Evolutionary conservation across 768 basidiomycete genomes (phyloP), one percentile per base, ranked within the genome.

Genomic region (Flagelloscypha sp.): DNA sequence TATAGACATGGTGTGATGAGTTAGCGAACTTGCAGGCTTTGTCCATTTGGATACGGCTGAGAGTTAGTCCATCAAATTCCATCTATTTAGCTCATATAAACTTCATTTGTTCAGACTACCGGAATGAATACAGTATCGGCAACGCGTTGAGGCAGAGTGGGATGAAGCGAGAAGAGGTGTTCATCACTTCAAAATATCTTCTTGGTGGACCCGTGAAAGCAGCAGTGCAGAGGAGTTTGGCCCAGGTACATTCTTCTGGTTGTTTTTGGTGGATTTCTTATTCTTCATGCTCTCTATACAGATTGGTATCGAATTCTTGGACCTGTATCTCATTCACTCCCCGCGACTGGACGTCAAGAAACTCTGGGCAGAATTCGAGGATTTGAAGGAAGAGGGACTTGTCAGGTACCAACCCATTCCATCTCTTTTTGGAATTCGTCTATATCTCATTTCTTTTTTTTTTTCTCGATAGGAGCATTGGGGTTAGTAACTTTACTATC

Each of bases 1-100:
- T 52, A 56, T 82, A 8, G 78, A 80, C 53, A 74, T 76, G 4
- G 79, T 78, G 1, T 68, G 72, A 40, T 40, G 78, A n/a, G n/a
- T 76, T 30, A 33, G 58, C 46, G n/a, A n/a, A n/a, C n/a, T n/a
- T n/a, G n/a, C n/a, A n/a, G n/a, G n/a, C n/a, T n/a, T n/a, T n/a
- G n/a, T n/a, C n/a, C n/a, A n/a, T n/a, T n/a, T n/a, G n/a, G n/a
- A n/a, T n/a, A n/a, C n/a, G n/a, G n/a, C n/a, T n/a, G n/a, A n/a
- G n/a, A n/a, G n/a, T n/a, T n/a, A n/a, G n/a, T n/a, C n/a, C n/a
- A n/a, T 22, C 3, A 8, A 17, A 11, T 12, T 31, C 7, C 24
- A 25, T 33, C 20, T 18, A 8, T n/a, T 33, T 22, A 19, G n/a
- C n/a, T n/a, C n/a, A n/a, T 12, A 6, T 16, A 12, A 6, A 48